Evolutionary conservation across 2,329 filamentous ascomycete genomes (phyloP), one percentile per base, ranked within the genome.

Genomic region (Cytospora paraplurivora): DNA sequence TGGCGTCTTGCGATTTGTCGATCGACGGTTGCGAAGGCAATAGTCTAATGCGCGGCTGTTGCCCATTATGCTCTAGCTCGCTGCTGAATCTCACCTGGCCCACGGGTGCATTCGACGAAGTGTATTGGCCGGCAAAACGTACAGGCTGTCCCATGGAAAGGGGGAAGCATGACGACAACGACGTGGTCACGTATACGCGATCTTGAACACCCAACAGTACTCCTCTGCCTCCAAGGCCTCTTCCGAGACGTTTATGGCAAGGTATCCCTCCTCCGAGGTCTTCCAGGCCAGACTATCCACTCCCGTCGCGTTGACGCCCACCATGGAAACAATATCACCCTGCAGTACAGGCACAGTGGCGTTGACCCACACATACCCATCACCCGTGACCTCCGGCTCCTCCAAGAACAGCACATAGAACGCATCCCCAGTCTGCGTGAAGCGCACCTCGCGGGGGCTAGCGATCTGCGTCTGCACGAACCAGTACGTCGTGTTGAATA

Each of bases 401-500:
- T 72, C 71, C 17, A 81, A 64, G 1, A 74, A 74, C 7, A 77
- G 66, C 21, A 82, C 74, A 63, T 82, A 82, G 63, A 83, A 82
- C 0, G 81, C 79, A 27, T 81, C 74, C 7, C 70, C 56, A 0
- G 74, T 81, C 62, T 77, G 76, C 11, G 80, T 82, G 65, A 82
- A 83, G 1, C 81, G 69, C 1, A 82, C 67, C 11, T 75, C 71
- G 33, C 50, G 63, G 5, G 60, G 65, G 12, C 59, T 62, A 12
- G 74, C 73, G 0, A 76, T 75, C 56, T 80, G 78, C 38, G 77
- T 72, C 1, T 78, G 74, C 4, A 82, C 71, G 65, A 79, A 78
- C 80, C 80, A 83, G 68, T 82, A 82, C 4, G 79, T 83, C 11
- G 84, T 86, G 61, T 82, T 81, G 70, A 82, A 86, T n/a, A 87